Base-by-base conservation (phyloP, 139 green algal genomes). In the Haematococcus sp. region DNA sequence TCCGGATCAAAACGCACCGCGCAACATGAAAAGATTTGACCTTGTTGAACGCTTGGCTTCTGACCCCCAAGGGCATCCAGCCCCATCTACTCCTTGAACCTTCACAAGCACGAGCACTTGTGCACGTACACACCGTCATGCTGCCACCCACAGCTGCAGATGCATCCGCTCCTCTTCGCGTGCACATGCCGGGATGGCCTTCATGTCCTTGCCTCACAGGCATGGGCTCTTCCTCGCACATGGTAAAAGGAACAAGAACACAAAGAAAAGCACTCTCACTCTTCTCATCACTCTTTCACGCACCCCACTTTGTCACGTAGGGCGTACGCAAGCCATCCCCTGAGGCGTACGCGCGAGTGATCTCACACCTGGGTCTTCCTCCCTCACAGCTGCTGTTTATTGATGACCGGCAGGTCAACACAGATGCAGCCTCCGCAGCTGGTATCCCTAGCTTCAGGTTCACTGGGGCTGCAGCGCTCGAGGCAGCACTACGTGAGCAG, bases 281-380 rank as follows among this genome's bases (percentile, higher is more conserved):
- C 4, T 13, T 9, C n/a, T 27, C 9, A 7, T 27, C 54, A 28
- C n/a, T 16, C 34, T 19, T 70, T 9, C 33, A 4, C 25, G 32
- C 11, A 70, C 40, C 16, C 59, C 59, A 3, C 16, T 40, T 15
- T 66, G 19, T 65, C 4, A 16, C 17, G 15, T 81, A 91, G 85
- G 90, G 90, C 4, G 51, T 87, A 15, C 85, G 90, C 54, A 94
- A 94, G 84, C 90, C 90, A 1, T 51, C 79, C 2, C 44, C 68
- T 1, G 82, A 85, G 44, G 82, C 82, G 2, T 94, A 84, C 61
- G 40, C 79, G 13, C 71, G 49, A 0, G 85, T 81, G n/a, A 44
- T 84, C 0, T 7, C 66, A 0, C 68, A 82, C 51, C 79, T 93
- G 31, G 31, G 68, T 0, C 25, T 84, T 23, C 52, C 54, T 0